Conservation (phyloP, 805 yeast species). For the Dipodascus albidus region DNA sequence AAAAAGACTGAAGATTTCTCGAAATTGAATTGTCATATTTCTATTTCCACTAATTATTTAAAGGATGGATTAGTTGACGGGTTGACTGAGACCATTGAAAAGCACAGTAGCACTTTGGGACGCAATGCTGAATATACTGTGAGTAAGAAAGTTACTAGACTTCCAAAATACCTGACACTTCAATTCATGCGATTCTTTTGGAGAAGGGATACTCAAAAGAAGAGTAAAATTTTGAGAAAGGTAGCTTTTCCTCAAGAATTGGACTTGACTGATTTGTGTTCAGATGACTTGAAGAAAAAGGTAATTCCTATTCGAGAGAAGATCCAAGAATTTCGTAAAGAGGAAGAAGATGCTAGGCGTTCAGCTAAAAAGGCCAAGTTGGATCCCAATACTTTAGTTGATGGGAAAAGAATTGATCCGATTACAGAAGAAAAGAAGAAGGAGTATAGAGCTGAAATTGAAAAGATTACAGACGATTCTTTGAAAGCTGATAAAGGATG, state of each 20-base stretch:
- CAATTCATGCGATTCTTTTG: conserved; percentile 93
- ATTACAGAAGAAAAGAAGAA: conserved; percentile 14
- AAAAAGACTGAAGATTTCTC: conserved; percentile 44
- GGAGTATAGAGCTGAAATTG: conserved; percentile 20
- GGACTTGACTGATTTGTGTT: conserved; percentile 77
- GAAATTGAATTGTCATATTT: conserved; percentile 84
- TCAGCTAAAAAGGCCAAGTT: conserved; percentile 54
- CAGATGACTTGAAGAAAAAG: conserved; percentile 57
- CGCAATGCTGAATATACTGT: conserved; percentile 63
- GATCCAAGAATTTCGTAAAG: conserved; percentile 64
- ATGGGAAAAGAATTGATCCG: conserved; percentile 29
- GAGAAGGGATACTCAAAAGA: conserved; percentile 84
- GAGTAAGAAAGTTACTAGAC: conserved; percentile 44
- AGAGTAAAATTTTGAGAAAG: conserved; percentile 86
- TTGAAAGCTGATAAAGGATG: conserved; percentile 40
- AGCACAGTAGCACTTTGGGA: conserved; percentile 58
- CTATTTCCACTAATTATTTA: conserved; percentile 73
- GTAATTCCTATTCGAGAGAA: conserved; percentile 67
- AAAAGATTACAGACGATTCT: conserved; percentile 29
- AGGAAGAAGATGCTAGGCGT: conserved; percentile 56
- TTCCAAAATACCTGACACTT: conserved; percentile 81
- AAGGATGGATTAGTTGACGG: conserved; percentile 74
- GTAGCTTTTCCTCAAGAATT: conserved; percentile 91
- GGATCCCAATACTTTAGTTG: conserved; percentile 24
- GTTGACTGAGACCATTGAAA: conserved; percentile 65